Evolutionary conservation across 2,329 filamentous ascomycete species (phyloP).

Genomic region (Arthrobotrys sinensis): DNA sequence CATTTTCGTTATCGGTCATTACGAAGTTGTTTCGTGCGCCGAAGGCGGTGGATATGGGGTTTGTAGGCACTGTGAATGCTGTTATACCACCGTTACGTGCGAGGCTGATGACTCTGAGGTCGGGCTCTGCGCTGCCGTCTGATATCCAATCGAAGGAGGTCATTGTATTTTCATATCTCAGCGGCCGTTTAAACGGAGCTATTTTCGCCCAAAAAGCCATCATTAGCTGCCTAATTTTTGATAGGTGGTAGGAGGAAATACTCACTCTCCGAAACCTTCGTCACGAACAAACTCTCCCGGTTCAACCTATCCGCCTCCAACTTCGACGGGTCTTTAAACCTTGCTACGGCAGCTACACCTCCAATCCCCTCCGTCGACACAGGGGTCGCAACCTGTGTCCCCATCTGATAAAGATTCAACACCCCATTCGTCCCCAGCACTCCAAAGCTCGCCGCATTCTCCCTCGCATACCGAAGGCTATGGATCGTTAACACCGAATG

Average conservation of each 20-base stretch:
- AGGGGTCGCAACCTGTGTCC: constrained; percentile 48
- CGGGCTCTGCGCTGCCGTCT: constrained; percentile 44
- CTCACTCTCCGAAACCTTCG: constrained; percentile 62
- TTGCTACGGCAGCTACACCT: constrained; percentile 51
- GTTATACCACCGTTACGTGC: constrained; percentile 61
- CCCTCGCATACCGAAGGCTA: constrained; percentile 62
- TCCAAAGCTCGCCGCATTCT: constrained; percentile 63
- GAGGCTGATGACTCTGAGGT: constrained; percentile 56
- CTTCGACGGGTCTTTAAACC: constrained; percentile 58
- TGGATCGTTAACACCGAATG: constrained; percentile 60
- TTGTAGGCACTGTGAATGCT: constrained; percentile 44
- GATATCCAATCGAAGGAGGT: constrained; percentile 64
- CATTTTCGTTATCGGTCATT: constrained; percentile 39
- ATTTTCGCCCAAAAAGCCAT: background rate
- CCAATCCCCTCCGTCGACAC: constrained; percentile 59
- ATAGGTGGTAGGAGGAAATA: background rate
- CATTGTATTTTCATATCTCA: constrained; percentile 59
- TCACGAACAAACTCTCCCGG: constrained; percentile 62
- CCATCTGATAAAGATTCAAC: constrained; percentile 63
- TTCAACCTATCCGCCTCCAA: constrained; percentile 48
- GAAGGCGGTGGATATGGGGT: constrained; percentile 51
- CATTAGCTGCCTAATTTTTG: background rate
- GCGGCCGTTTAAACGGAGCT: constrained; percentile 57
- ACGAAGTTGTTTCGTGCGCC: constrained; percentile 58
- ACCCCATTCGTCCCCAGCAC: constrained; percentile 62